These are phyloP conservation scores for Gymnopilus dilepis DNA, from an alignment of 768 basidiomycete genomes.

Conservation along the genomic window DNA sequence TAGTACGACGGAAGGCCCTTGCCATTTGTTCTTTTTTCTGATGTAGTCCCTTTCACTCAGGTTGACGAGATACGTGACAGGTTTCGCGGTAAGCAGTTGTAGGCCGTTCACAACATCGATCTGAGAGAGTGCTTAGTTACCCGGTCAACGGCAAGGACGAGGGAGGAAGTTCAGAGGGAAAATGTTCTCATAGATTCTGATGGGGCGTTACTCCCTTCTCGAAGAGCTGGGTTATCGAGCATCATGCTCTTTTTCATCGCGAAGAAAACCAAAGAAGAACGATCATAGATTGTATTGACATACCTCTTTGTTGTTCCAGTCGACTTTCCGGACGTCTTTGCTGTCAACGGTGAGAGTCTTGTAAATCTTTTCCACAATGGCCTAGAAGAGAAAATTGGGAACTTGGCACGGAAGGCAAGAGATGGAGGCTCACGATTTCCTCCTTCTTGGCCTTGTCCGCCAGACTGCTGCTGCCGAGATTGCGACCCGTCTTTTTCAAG, in stretches of 20 bases:
- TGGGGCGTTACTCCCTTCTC: slow-evolving; percentile 93
- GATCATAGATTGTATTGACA: slow-evolving; percentile 31
- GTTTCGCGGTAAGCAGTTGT: slow-evolving; percentile 92
- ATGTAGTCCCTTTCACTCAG: slow-evolving; percentile 92
- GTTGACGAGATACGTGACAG: slow-evolving; percentile 98
- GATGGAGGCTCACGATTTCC: slow-evolving; percentile 72
- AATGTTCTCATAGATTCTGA: slow-evolving; percentile 66
- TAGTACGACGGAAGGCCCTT: background rate
- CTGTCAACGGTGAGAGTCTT: slow-evolving; percentile 78
- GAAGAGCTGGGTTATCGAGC: slow-evolving; percentile 96
- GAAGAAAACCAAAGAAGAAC: slow-evolving; percentile 4
- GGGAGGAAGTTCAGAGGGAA: slow-evolving; percentile 41
- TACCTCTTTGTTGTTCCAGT: slow-evolving; percentile 98
- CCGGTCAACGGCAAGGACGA: background rate
- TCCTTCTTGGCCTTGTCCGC: slow-evolving; percentile 97
- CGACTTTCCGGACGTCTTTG: slow-evolving; percentile 91
- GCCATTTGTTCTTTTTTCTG: slow-evolving; percentile 99
- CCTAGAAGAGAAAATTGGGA: slow-evolving; percentile 45
- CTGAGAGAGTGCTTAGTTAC: slow-evolving; percentile 53
- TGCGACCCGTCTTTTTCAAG: slow-evolving; percentile 74
- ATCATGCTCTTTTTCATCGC: slow-evolving; percentile 77
- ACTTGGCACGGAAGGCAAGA: background rate
- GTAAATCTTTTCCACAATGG: slow-evolving; percentile 83
- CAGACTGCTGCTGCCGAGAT: slow-evolving; percentile 75
- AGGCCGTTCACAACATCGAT: slow-evolving; percentile 91